Conservation (phyloP, 2,329 filamentous ascomycete species). For the Colletotrichum euphorbiae region DNA sequence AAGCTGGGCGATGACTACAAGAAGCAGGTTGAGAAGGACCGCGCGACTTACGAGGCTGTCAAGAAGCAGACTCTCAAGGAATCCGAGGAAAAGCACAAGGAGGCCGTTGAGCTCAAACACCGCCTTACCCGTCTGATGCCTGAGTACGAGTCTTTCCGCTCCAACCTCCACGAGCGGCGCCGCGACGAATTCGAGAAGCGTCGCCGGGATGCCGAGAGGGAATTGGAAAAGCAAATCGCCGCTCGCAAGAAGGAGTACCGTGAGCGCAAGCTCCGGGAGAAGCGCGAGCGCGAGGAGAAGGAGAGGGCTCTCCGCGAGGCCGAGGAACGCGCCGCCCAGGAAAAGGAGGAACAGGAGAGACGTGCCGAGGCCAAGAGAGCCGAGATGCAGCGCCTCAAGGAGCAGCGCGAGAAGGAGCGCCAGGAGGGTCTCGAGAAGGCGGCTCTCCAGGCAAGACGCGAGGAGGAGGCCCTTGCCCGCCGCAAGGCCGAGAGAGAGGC, state of each 20-base stretch:
- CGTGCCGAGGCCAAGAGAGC: slow-evolving; percentile 84
- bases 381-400: slow-evolving; percentile 74
- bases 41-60: slow-evolving; percentile 81
- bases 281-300: slow-evolving; percentile 84
- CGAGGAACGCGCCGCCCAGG: slow-evolving; percentile 81
- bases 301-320: slow-evolving; percentile 84
- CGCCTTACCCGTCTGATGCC: slow-evolving; percentile 86
- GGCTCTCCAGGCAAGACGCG: slow-evolving; percentile 80
- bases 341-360: slow-evolving; percentile 86
- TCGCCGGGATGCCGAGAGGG: slow-evolving; percentile 88
- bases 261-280: slow-evolving; percentile 85
- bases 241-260: slow-evolving; percentile 88
- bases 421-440: slow-evolving; percentile 75
- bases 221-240: slow-evolving; percentile 92
- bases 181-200: slow-evolving; percentile 97
- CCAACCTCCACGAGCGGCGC: slow-evolving; percentile 84
- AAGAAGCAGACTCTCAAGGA: slow-evolving; percentile 84
- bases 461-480: slow-evolving; percentile 87
- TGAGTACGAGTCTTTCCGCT: slow-evolving; percentile 86
- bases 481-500: slow-evolving; percentile 74
- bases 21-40: slow-evolving; percentile 81
- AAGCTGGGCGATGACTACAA: slow-evolving; percentile 89
- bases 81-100: slow-evolving; percentile 88
- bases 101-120: slow-evolving; percentile 93
- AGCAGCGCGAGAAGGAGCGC: slow-evolving; percentile 73